These are phyloP conservation scores for Yamadazyma blattariae DNA, from an alignment of 1,139 yeast species.

Conservation along the genomic window DNA sequence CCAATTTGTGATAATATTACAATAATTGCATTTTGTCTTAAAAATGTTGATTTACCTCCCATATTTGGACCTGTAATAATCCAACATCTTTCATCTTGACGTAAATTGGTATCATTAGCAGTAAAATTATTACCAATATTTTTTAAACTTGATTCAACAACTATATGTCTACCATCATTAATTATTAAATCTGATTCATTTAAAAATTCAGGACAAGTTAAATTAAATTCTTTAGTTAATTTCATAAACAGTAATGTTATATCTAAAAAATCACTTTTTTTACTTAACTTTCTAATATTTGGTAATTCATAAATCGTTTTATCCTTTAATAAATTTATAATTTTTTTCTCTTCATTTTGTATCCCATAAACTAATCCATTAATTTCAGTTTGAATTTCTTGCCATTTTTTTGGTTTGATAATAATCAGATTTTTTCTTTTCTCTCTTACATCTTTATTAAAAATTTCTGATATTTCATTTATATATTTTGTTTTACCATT, in stretches of 20 bases:
- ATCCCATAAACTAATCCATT: constrained; percentile 26
- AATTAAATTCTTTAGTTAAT: constrained; percentile 60
- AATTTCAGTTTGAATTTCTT: constrained; percentile 24
- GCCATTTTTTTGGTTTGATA: constrained; percentile 34
- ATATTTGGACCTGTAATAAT: constrained; percentile 93
- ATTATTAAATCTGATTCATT: constrained; percentile 39
- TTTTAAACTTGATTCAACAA: constrained; percentile 76
- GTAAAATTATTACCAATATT: constrained; percentile 52
- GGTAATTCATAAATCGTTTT: constrained; percentile 36
- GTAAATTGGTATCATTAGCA: constrained; percentile 54
- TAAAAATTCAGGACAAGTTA: constrained; percentile 66
- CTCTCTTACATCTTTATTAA: constrained; percentile 23
- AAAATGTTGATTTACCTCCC: constrained; percentile 95
- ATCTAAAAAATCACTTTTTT: constrained; percentile 65
- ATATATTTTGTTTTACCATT: constrained; percentile 31
- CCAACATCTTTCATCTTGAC: constrained; percentile 44
- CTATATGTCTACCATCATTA: constrained; percentile 74
- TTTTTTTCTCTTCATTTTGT: constrained; percentile 39
- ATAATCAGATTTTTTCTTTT: constrained; percentile 28
- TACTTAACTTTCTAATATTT: constrained; percentile 43
- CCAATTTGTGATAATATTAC: constrained; percentile 89
- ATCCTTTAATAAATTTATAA: constrained; percentile 41
- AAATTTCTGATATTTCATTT: constrained; percentile 13
- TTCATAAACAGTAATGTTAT: constrained; percentile 70
- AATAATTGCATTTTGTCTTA: constrained; percentile 84